phyloP scores from a whole-genome alignment of 1,284 basidiomycete genomes.

The Xanthoconium separans region DNA sequence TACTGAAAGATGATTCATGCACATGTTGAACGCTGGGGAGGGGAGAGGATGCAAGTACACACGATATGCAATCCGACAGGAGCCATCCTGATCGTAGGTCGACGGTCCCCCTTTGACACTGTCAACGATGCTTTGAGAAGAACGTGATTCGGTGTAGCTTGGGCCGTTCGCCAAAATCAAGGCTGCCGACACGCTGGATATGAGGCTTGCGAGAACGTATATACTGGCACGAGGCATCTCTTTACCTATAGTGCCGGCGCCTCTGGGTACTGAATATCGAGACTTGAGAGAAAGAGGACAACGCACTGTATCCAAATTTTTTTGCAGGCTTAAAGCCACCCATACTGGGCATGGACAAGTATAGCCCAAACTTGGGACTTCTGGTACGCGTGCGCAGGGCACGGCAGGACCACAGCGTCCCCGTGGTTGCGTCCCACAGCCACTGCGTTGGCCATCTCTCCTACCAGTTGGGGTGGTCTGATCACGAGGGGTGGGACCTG shows the following conservation, averaged over 20 bases:
- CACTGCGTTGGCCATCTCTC: constrained; percentile 1
- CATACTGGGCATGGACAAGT: constrained; percentile 18
- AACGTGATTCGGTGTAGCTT: constrained; percentile 40
- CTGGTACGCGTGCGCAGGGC: constrained; percentile 18
- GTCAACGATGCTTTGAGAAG: constrained; percentile 20
- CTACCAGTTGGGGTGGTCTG: constrained; percentile 9
- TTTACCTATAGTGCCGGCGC: constrained; percentile 10
- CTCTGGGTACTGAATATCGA: constrained; percentile 1
- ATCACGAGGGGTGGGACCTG: constrained; percentile 4
- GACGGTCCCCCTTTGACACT: constrained; percentile 60
- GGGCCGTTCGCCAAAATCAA: constrained; percentile 28
- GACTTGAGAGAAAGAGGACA: constrained; percentile 10
- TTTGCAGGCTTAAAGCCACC: constrained; percentile 24
- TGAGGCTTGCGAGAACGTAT: constrained; percentile 21
- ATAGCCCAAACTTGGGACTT: constrained; percentile 21
- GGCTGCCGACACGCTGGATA: constrained; percentile 21
- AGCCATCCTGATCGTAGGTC: constrained; percentile 59
- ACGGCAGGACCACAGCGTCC: constrained; percentile 18
- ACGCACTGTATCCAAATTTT: neutral
- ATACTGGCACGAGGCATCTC: constrained; percentile 19
- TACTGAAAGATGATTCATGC: constrained; percentile 35
- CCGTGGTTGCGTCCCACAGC: constrained; percentile 6
- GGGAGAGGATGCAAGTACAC: constrained; percentile 22
- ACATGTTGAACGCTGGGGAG: constrained; percentile 1
- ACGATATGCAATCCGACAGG: constrained; percentile 69